phyloP scores from a whole-genome alignment of 164 flowering plant genomes.

The Brasenia schreberi region DNA sequence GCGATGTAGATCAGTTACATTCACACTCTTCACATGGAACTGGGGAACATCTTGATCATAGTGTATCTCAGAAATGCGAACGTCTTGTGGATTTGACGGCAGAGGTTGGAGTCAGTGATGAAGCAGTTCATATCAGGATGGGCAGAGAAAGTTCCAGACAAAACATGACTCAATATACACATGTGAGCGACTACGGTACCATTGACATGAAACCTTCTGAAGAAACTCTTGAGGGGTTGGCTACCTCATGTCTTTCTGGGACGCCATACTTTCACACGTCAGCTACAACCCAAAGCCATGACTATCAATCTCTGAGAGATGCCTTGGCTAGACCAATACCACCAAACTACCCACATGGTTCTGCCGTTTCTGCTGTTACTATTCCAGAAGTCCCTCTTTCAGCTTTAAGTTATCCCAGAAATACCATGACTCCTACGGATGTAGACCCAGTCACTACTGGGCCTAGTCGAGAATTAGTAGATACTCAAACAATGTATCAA shows the following conservation, averaged over 20 bases:
- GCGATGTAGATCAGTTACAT: conserved; percentile 14
- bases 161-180: background rate
- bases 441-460: conserved; percentile 38
- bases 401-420: conserved; percentile 3
- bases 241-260: conserved; percentile 3
- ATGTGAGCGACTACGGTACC: conserved; percentile 8
- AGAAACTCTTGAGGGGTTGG: conserved; percentile 6
- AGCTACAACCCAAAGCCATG: conserved; percentile 11
- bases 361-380: conserved; percentile 7
- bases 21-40: conserved; percentile 14
- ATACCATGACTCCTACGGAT: conserved; percentile 18
- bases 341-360: conserved; percentile 8
- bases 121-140: conserved; percentile 3
- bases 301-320: conserved; percentile 14
- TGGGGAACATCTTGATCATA: conserved; percentile 6
- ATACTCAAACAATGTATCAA: conserved; percentile 11
- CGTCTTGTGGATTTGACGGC: conserved; percentile 49
- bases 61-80: conserved; percentile 4
- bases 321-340: conserved; percentile 23
- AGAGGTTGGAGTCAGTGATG: conserved; percentile 22
- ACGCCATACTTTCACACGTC: conserved; percentile 9
- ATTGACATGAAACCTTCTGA: conserved; percentile 49
- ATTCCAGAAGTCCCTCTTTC: conserved; percentile 7
- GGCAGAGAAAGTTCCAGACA: background rate
- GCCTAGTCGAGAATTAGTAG: conserved; percentile 18